phyloP scores from a whole-genome alignment of 768 basidiomycete species.

The Pleurotus tuoliensis region DNA sequence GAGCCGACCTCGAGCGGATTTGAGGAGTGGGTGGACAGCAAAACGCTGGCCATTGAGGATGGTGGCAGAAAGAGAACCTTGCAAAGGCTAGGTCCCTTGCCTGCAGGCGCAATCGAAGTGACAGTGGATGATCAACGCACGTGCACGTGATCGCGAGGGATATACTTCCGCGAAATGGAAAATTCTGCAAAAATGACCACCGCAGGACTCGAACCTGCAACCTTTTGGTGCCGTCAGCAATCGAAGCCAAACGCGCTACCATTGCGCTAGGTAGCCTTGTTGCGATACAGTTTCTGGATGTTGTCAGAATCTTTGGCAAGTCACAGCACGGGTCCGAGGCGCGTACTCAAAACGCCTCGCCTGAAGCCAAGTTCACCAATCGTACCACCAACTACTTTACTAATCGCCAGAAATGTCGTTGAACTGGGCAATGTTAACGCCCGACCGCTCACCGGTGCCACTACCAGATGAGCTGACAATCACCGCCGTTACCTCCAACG shows the following conservation, averaged over 20 bases:
- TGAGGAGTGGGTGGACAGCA: constrained; percentile 68
- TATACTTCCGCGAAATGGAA: not conserved
- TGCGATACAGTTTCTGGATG: not conserved
- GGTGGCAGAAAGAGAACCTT: not conserved
- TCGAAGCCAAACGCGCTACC: constrained; percentile 95
- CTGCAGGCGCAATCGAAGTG: not conserved
- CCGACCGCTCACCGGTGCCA: constrained; percentile 56
- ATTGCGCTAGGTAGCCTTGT: constrained; percentile 84
- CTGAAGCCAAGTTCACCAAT: too few relatives aligned
- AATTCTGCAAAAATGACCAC: constrained; percentile 52
- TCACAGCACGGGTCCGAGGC: too few relatives aligned
- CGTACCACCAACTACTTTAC: not conserved
- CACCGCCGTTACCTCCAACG: constrained; percentile 50
- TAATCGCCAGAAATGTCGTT: constrained; percentile 54
- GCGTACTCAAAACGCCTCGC: too few relatives aligned
- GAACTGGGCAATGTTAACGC: constrained; percentile 71
- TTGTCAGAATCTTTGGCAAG: too few relatives aligned
- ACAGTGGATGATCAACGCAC: not conserved
- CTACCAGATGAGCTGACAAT: constrained; percentile 61
- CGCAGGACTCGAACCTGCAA: constrained; percentile 97
- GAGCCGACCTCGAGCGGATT: constrained; percentile 70
- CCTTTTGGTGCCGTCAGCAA: constrained; percentile 78
- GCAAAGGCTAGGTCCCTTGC: not conserved
- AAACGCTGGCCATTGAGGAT: constrained; percentile 28
- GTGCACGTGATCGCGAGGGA: constrained; percentile 1